These are phyloP conservation scores for Mycogone perniciosa DNA, from an alignment of 2,329 filamentous ascomycete genomes.

Conservation along the genomic window DNA sequence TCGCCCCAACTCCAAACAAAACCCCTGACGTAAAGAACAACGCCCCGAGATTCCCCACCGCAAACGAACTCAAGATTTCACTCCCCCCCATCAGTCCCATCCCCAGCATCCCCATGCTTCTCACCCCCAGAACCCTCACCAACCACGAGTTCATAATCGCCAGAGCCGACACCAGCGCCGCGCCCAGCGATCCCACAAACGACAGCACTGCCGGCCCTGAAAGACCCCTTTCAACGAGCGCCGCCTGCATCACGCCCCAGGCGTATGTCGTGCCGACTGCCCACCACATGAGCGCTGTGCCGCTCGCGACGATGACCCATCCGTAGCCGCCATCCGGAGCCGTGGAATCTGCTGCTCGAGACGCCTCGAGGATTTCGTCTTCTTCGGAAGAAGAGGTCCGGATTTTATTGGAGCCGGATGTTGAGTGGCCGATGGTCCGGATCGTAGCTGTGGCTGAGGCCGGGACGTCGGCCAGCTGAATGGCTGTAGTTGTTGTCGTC, in stretches of 20 bases:
- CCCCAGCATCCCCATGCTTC: constrained; percentile 40
- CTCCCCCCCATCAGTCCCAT: constrained; percentile 44
- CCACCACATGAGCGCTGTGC: constrained; percentile 49
- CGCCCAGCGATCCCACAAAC: constrained; percentile 50
- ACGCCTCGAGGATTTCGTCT: constrained; percentile 32
- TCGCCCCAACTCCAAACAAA: constrained; percentile 27
- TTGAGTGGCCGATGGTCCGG: background rate
- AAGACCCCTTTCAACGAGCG: constrained; percentile 43
- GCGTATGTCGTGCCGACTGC: constrained; percentile 49
- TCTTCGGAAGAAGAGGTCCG: constrained; percentile 6
- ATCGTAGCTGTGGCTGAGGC: background rate
- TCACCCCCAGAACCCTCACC: constrained; percentile 43
- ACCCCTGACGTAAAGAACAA: constrained; percentile 30
- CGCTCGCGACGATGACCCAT: constrained; percentile 47
- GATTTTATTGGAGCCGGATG: background rate
- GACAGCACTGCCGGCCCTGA: constrained; percentile 46
- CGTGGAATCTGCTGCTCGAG: constrained; percentile 37
- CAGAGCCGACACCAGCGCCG: constrained; percentile 44
- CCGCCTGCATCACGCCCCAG: constrained; percentile 56
- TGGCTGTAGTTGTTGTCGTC: background rate
- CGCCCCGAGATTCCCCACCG: constrained; percentile 27
- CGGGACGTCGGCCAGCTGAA: background rate
- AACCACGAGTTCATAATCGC: constrained; percentile 48
- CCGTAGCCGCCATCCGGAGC: constrained; percentile 51
- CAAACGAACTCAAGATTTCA: constrained; percentile 38